Base-by-base conservation (phyloP, 2,329 filamentous ascomycete species). In the Calonectria multiphialidica region DNA sequence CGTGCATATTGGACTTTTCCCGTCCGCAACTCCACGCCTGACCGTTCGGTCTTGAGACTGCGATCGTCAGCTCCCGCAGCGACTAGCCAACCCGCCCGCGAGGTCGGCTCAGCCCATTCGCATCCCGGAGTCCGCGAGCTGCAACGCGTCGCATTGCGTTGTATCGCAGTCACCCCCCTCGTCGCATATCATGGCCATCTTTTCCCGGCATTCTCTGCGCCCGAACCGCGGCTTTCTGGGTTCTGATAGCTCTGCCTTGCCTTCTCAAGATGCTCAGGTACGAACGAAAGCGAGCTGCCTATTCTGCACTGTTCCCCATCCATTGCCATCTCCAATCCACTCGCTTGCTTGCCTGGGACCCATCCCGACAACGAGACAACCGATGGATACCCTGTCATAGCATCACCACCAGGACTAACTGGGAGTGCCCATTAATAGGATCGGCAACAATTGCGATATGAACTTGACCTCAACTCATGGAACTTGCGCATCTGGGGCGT, bases 401-500 rank as follows among this genome's bases (percentile, higher is more conserved):
- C 65, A 67, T 68, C 28, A 40, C 55, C 49, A 65, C 67, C 37
- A 55, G 30, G 62, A 55, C 76, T 78, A 66, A 79, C 47, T 53
- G 59, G 50, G 61, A 53, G 35, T 72, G 68, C 47, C 50, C 42
- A 53, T 61, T 42, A 50, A 72, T 74, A 89, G 87, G 87, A 89
- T 78, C 87, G 88, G 62, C 83, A 85, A 68, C 88, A 89, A 75
- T 76, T 89, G 42, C 85, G 87, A 71, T 89, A 88, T 77, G 87
- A 89, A 76, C 84, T 89, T 42, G 87, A 89, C 72, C 81, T 89
- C 21, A 89, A 89, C 76, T 86, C 86, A 1, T 89, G 87, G 87
- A 89, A 89, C 76, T 79, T 89, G 63, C 84, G 88, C 49, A 89
- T 89, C 50, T 89, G 87, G 87, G 87, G 86, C 3, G 87, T 89